Evolutionary conservation across 306 rosid genomes (phyloP).

Genomic region (Castanea sativa): DNA sequence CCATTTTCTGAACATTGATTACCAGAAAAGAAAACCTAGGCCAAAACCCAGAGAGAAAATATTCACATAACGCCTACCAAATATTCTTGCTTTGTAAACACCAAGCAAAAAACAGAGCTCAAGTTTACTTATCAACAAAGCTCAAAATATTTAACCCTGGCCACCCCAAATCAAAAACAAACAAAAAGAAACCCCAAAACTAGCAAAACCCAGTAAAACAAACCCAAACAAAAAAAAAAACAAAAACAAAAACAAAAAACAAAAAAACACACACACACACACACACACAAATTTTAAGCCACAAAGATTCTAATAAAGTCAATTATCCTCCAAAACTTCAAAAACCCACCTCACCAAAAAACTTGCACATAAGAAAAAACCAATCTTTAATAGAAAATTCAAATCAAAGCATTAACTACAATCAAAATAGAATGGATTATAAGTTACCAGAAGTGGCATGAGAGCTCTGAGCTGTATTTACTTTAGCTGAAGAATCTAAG

Average conservation of each 20-base stretch:
- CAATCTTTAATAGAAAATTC: background rate
- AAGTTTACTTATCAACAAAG: background rate
- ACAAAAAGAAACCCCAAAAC: background rate
- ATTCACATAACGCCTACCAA: background rate
- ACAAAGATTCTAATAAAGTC: background rate
- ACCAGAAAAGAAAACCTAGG: background rate
- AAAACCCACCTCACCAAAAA: constrained; percentile 3
- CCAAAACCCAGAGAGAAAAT: background rate
- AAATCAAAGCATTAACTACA: too few relatives aligned
- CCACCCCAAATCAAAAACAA: background rate
- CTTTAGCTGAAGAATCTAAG: constrained; percentile 78
- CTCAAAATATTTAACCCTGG: background rate
- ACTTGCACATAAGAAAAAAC: background rate
- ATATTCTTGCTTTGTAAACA: background rate
- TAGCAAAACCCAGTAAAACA: background rate
- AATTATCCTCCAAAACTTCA: background rate
- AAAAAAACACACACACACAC: too few relatives aligned
- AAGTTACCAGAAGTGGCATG: constrained; percentile 52
- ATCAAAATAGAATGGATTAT: background rate
- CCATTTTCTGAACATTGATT: background rate
- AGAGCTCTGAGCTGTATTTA: constrained; percentile 33
- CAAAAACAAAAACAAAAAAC: too few relatives aligned
- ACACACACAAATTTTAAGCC: background rate
- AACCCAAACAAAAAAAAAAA: too few relatives aligned
- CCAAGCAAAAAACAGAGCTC: background rate